Conservation (phyloP, 2,329 filamentous ascomycete genomes). For the Neophaeococcomyces mojaviensis region DNA sequence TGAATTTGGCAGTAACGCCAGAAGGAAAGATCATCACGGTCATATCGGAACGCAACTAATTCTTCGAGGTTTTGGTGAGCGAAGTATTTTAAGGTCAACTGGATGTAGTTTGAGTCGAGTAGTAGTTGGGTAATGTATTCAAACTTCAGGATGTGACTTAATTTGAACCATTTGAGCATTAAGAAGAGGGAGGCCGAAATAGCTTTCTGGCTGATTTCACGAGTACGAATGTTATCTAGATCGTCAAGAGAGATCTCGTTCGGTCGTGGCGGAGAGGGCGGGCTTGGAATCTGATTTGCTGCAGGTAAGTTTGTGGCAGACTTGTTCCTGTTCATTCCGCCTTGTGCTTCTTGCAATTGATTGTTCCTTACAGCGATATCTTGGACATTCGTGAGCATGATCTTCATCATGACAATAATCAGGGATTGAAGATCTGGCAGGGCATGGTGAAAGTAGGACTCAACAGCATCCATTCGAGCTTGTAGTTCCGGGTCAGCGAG, state of each 20-base stretch:
- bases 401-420: conserved; percentile 85
- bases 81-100: conserved; percentile 84
- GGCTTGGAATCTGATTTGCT: conserved; percentile 19
- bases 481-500: conserved; percentile 49
- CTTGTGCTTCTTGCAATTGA: conserved; percentile 41
- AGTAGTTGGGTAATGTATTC: conserved; percentile 92
- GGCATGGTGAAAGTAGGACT: conserved; percentile 70
- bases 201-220: conserved; percentile 86
- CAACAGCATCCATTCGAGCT: conserved; percentile 63
- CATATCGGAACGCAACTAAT: conserved; percentile 75
- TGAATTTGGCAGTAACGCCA: conserved; percentile 79
- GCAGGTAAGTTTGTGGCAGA: conserved; percentile 20
- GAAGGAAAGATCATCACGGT: conserved; percentile 80
- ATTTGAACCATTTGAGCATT: conserved; percentile 92
- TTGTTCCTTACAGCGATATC: conserved; percentile 55
- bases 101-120: conserved; percentile 90
- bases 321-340: conserved; percentile 28
- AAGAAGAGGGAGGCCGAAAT: conserved; percentile 81
- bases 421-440: conserved; percentile 85
- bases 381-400: conserved; percentile 78
- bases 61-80: conserved; percentile 91
- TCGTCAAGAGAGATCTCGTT: conserved; percentile 55
- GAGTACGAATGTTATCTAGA: conserved; percentile 68
- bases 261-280: conserved; percentile 20
- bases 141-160: conserved; percentile 90